phyloP scores from a whole-genome alignment of 371 early-diverging fungal genomes.

The Mortierella sp. region DNA sequence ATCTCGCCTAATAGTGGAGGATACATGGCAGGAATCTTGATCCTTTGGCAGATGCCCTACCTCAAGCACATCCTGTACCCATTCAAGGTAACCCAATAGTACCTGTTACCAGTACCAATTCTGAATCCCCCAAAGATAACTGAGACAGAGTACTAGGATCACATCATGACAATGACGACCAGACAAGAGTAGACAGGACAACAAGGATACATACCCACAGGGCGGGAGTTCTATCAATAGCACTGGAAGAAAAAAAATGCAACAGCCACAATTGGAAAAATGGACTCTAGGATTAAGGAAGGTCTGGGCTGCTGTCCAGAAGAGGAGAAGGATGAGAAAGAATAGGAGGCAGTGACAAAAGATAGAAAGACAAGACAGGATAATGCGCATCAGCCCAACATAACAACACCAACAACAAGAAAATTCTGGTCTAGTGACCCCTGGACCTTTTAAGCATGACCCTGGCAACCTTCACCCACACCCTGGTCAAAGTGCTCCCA shows the following conservation, averaged over 20 bases:
- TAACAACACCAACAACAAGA: neutral
- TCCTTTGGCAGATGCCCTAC: constrained; percentile 91
- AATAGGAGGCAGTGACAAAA: neutral
- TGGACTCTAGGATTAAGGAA: neutral
- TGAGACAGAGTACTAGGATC: neutral
- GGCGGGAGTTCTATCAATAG: constrained; percentile 12
- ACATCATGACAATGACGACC: neutral
- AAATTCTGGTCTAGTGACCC: neutral
- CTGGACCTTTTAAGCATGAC: too few species aligned
- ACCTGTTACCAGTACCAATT: neutral
- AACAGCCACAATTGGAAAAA: constrained; percentile 7
- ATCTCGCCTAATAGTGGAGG: constrained; percentile 60
- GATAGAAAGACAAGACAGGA: neutral
- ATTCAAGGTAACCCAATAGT: constrained; percentile 77
- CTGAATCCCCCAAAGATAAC: neutral
- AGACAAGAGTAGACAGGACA: neutral
- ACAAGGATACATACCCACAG: neutral
- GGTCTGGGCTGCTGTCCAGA: neutral
- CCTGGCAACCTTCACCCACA: neutral
- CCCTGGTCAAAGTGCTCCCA: neutral
- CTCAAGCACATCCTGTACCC: constrained; percentile 90
- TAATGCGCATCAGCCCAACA: constrained; percentile 7
- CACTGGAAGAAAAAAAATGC: neutral
- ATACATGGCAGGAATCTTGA: constrained; percentile 78
- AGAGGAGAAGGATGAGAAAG: neutral